Conservation (phyloP, 352 stramenopile genomes). For the Phytophthora fragariaefolia region DNA sequence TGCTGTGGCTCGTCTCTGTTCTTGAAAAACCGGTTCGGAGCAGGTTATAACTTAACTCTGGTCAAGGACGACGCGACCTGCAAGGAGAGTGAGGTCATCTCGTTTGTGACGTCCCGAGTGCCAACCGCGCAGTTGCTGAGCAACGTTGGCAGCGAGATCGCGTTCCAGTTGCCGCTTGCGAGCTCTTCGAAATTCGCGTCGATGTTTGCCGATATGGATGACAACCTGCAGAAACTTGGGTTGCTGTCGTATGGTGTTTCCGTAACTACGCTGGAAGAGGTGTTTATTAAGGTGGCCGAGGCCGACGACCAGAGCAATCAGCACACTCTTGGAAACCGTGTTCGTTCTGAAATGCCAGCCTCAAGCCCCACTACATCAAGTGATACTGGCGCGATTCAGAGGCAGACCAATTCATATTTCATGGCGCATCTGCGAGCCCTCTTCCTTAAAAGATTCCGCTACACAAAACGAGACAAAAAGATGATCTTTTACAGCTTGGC, state of each 20-base stretch:
- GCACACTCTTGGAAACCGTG: conserved; percentile 45
- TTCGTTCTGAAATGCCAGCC: conserved; percentile 7
- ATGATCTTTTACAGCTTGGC: conserved; percentile 64
- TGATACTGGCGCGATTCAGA: conserved; percentile 10
- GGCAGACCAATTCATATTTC: conserved; percentile 34
- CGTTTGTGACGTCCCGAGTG: conserved; percentile 46
- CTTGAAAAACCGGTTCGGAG: conserved; percentile 77
- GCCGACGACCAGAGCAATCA: conserved; percentile 44
- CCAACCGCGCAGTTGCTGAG: conserved; percentile 54
- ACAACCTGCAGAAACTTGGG: conserved; percentile 40
- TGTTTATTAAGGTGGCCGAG: conserved; percentile 82
- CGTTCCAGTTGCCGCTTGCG: conserved; percentile 70
- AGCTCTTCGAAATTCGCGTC: conserved; percentile 54
- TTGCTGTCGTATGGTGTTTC: conserved; percentile 70
- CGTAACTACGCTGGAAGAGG: conserved; percentile 89
- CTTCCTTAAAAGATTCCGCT: conserved; percentile 64
- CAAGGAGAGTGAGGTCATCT: conserved; percentile 40
- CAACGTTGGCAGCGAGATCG: conserved; percentile 77
- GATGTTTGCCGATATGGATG: conserved; percentile 72
- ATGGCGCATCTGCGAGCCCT: conserved; percentile 52
- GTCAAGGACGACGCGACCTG: conserved; percentile 54
- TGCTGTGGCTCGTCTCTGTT: conserved; percentile 84
- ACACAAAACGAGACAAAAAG: conserved; percentile 69
- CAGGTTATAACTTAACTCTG: conserved; percentile 75
- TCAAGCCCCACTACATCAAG: conserved; percentile 17